Evolutionary conservation across 371 early-diverging fungal genomes (phyloP), one percentile per base, ranked within the genome.

Genomic region (Apophysomyces trapeziformis): DNA sequence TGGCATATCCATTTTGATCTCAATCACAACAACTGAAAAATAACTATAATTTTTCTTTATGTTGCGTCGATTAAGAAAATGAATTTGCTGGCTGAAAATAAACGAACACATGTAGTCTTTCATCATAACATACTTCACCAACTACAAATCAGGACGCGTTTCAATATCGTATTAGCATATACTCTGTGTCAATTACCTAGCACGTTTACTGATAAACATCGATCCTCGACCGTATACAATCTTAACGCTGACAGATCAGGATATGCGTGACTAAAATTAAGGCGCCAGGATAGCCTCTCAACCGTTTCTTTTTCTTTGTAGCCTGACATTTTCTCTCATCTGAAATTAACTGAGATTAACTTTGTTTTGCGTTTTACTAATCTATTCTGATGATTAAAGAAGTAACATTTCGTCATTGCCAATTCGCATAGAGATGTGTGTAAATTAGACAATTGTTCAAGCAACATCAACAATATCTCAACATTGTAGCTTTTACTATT

Each of bases 211-310:
- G 43, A 43, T 4, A 2, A 43, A 1, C 32, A 60, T 64, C 60
- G 65, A 38, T 43, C 43, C 43, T 2, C 0, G 43, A 43, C 4
- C 1, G 4, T 43, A 43, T 43, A 43, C 43, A 4, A 43, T 43
- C 43, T 43, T 43, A 9, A 68, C 58, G 4, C 58, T 57, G 58
- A 61, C 57, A 61, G 61, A 57, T 43, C 43, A 3, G 14, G 4
- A 3, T 43, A 43, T 14, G 14, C 2, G 43, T 43, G 65, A 61
- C 13, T 4, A 3, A 43, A 14, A 43, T 2, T 43, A 9, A 14
- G 43, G 3, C 2, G 43, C 43, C 4, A 43, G 14, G 43, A 43
- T 43, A n/a, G 43, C 43, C 43, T 43, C 43, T 43, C 43, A 43
- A 14, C 43, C 14, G 43, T 43, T 43, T 43, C 43, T 26, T 26